phyloP scores from a whole-genome alignment of 495 filamentous ascomycete species.

The Xylaria palmicola region DNA sequence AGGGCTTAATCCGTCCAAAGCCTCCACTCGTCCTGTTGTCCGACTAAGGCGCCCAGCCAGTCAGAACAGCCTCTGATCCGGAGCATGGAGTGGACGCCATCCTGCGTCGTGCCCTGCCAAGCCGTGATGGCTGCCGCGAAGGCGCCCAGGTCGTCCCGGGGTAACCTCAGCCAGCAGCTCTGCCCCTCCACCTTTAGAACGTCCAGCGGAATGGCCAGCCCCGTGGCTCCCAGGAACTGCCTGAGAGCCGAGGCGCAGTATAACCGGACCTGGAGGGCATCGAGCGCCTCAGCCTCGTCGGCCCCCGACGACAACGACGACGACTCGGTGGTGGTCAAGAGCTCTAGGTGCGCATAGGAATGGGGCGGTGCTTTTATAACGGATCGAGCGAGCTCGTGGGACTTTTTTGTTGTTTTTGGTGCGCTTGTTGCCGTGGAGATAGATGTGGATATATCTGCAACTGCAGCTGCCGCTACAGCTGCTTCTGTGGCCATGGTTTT shows the following conservation, averaged over 20 bases:
- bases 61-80: slow-evolving; percentile 43
- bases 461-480: slow-evolving; percentile 16
- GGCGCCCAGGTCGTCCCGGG: slow-evolving; percentile 59
- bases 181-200: slow-evolving; percentile 63
- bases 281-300: slow-evolving; percentile 47
- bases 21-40: slow-evolving; percentile 33
- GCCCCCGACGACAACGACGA: no score
- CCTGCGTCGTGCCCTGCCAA: slow-evolving; percentile 59
- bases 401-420: slow-evolving; percentile 23
- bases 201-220: slow-evolving; percentile 75
- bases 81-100: slow-evolving; percentile 33
- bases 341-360: slow-evolving; percentile 44
- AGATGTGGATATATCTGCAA: slow-evolving; percentile 18
- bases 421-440: background rate
- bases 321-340: slow-evolving; percentile 19
- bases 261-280: slow-evolving; percentile 70
- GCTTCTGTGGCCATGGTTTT: slow-evolving; percentile 19
- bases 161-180: slow-evolving; percentile 73
- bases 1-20: slow-evolving; percentile 36
- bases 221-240: slow-evolving; percentile 78
- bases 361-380: slow-evolving; percentile 38
- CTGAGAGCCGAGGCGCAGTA: slow-evolving; percentile 71
- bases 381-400: slow-evolving; percentile 32
- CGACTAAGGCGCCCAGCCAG: slow-evolving; percentile 45
- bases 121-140: slow-evolving; percentile 65